Base-by-base conservation (phyloP, 1,284 basidiomycete genomes). In the Fomitiporia mediterranea region DNA sequence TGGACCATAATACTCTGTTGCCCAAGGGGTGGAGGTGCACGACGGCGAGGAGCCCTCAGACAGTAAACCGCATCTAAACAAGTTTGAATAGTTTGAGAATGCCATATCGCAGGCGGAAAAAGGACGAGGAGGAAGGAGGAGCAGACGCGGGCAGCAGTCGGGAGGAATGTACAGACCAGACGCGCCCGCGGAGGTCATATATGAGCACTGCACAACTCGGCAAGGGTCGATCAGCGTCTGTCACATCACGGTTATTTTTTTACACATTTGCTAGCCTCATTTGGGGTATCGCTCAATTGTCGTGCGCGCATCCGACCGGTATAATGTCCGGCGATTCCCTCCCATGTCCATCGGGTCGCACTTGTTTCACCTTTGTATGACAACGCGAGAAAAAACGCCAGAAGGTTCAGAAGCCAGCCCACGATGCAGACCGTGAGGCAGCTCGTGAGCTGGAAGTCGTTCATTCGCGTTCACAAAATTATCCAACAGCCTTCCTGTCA, bases 31-130 rank as follows among this genome's bases (percentile, higher is more conserved):
- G 21, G 67, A 57, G 21, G 68, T 64, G 30, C 68, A 69, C 25
- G 72, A 63, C 13, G 67, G 64, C 23, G 70, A 65, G 2, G 67
- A 65, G 47, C 27, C 62, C 50, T 67, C 72, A 27, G 74, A 75
- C 57, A 79, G 68, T 19, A 83, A 73, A 51, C 81, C 81, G n/a
- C 78, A 79, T 7, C 76, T 81, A 74, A 83, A 83, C 67, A 83
- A 79, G 28, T 78, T 72, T 0, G 80, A 82, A 63, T 83, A 83
- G 15, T 37, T 38, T 19, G 47, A 49, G 32, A 49, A 38, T 13
- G 47, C 47, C 47, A 38, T 38, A 15, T n/a, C 30, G 7, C 3
- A 35, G 23, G n/a, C 34, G 35, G 30, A 11, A n/a, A n/a, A n/a
- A n/a, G n/a, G 7, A 35, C 9, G 21, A n/a, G 8, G 32, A 38